These are phyloP conservation scores for Xerocomus alliaceus DNA, from an alignment of 1,284 basidiomycete genomes.

Conservation along the genomic window DNA sequence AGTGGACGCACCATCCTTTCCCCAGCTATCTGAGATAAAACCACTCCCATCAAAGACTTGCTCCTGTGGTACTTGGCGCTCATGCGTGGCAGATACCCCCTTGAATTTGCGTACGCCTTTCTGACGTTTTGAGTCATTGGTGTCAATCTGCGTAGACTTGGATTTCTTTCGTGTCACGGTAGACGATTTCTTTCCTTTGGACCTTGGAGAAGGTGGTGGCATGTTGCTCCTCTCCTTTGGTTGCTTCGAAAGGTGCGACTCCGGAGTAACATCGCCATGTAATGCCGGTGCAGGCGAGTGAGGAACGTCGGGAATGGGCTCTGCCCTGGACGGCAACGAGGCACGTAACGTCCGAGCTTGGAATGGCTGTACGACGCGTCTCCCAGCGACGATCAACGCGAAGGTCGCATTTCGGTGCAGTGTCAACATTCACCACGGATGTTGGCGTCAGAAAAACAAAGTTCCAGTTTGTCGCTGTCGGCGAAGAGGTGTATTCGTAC, in stretches of 20 bases:
- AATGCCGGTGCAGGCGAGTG: not conserved
- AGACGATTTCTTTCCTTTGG: slow-evolving; percentile 6
- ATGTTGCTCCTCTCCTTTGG: slow-evolving; percentile 11
- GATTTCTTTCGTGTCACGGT: slow-evolving; percentile 3
- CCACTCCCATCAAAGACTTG: not conserved
- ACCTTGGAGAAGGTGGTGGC: not conserved
- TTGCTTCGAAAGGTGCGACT: not conserved
- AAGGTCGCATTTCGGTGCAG: slow-evolving; percentile 7
- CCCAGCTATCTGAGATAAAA: slow-evolving; percentile 25
- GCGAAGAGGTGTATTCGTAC: not conserved
- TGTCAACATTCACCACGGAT: too few relatives aligned
- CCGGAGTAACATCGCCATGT: not conserved
- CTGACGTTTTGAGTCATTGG: not conserved
- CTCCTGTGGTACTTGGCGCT: not conserved
- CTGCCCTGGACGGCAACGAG: slow-evolving; percentile 1
- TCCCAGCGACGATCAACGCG: slow-evolving; percentile 16
- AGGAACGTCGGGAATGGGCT: not conserved
- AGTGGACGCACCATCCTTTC: slow-evolving; percentile 30
- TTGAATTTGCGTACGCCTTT: slow-evolving; percentile 18
- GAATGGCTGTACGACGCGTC: slow-evolving; percentile 28
- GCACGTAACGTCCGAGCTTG: slow-evolving; percentile 11
- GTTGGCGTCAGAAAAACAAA: not conserved
- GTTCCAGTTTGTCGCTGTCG: not conserved
- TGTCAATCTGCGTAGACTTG: slow-evolving; percentile 5
- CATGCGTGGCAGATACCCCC: not conserved